phyloP scores from a whole-genome alignment of 805 yeast species.

The Saccharomyces kudriavzevii region DNA sequence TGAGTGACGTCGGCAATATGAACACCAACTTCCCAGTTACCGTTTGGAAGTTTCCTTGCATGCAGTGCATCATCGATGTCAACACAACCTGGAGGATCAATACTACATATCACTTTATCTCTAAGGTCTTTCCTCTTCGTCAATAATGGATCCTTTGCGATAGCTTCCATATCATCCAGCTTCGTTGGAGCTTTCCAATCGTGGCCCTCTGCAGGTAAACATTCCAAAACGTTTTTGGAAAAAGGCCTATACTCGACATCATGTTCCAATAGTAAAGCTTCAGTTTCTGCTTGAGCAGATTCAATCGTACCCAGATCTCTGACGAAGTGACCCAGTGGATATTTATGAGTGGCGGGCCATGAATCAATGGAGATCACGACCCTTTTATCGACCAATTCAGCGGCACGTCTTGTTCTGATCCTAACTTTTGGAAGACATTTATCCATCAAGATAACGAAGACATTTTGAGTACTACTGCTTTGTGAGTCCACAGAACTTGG shows the following conservation, averaged over 20 bases:
- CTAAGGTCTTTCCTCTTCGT: constrained; percentile 73
- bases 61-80: constrained; percentile 98
- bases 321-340: constrained; percentile 93
- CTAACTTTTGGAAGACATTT: constrained; percentile 77
- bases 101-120: constrained; percentile 84
- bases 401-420: constrained; percentile 80
- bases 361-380: constrained; percentile 87
- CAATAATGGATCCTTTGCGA: constrained; percentile 39
- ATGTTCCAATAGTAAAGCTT: constrained; percentile 85
- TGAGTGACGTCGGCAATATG: constrained; percentile 99
- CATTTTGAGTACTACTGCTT: constrained; percentile 59
- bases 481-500: constrained; percentile 60
- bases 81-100: constrained; percentile 97
- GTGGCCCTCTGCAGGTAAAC: constrained; percentile 89
- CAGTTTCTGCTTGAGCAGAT: constrained; percentile 91
- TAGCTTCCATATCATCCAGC: constrained; percentile 44
- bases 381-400: constrained; percentile 76
- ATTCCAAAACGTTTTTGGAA: constrained; percentile 80
- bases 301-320: constrained; percentile 85
- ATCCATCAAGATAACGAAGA: constrained; percentile 85
- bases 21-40: constrained; percentile 95
- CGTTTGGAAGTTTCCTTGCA: constrained; percentile 76
- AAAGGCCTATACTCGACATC: constrained; percentile 96
- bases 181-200: constrained; percentile 82
- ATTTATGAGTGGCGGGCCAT: constrained; percentile 79